These are phyloP conservation scores for Aspergillus sp. DNA, from an alignment of 2,329 filamentous ascomycete genomes.

Conservation along the genomic window DNA sequence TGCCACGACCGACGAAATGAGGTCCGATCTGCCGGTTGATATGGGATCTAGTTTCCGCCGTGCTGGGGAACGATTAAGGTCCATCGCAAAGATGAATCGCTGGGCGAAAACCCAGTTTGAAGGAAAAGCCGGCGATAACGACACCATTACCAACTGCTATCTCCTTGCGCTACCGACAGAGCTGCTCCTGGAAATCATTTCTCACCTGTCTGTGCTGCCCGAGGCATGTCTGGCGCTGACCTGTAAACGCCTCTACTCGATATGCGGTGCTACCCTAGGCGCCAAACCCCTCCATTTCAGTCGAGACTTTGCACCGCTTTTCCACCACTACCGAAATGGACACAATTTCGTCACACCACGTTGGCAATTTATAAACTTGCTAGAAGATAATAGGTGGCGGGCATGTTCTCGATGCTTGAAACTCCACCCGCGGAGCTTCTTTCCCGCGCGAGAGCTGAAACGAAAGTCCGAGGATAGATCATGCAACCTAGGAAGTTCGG, in stretches of 20 bases:
- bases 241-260: constrained; percentile 39
- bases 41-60: constrained; percentile 34
- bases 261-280: constrained; percentile 32
- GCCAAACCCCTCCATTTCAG: constrained; percentile 39
- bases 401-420: constrained; percentile 42
- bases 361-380: constrained; percentile 39
- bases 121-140: constrained; percentile 18
- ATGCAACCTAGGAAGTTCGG: constrained; percentile 37
- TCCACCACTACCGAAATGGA: constrained; percentile 41
- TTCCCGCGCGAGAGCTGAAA: constrained; percentile 35
- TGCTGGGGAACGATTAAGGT: constrained; percentile 33
- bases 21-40: constrained; percentile 18
- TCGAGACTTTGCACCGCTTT: constrained; percentile 42
- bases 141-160: constrained; percentile 27
- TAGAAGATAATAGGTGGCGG: constrained; percentile 39
- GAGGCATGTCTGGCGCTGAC: constrained; percentile 42
- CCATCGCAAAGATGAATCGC: constrained; percentile 30
- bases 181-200: constrained; percentile 39
- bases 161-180: constrained; percentile 43
- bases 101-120: constrained; percentile 25
- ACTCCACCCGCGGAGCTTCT: constrained; percentile 39
- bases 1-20: constrained; percentile 20
- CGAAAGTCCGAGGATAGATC: constrained; percentile 34
- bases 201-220: constrained; percentile 37
- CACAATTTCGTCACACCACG: constrained; percentile 39